Base-by-base conservation (phyloP, 2,329 filamentous ascomycete genomes). In the Lachnellula willkommii region DNA sequence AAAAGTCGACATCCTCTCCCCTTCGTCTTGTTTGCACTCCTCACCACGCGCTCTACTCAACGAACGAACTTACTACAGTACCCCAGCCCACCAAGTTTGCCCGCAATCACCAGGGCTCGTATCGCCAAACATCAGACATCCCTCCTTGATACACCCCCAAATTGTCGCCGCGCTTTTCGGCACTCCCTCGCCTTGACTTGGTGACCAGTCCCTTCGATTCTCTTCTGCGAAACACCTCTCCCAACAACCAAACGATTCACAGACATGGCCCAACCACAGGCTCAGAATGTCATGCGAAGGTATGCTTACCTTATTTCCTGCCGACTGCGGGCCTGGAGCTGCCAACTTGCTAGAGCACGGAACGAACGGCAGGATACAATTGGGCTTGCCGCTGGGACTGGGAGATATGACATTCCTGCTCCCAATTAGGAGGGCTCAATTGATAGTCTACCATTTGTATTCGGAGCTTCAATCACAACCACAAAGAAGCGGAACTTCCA, bases 281-380 rank as follows among this genome's bases (percentile, higher is more conserved):
- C 63, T 43, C 71, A 71, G 56, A 75, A 75, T 71, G 74, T 75
- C 57, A 75, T 76, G 68, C 72, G 74, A 68, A 75, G 74, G 74
- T 70, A 64, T 54, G 68, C 66, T 47, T 45, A 20, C 45, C n/a
- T 32, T 14, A 36, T 43, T 40, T 42, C 15, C n/a, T 52, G 7
- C 37, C 17, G 24, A 12, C 20, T 17, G 17, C 26, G 39, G 20
- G 24, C 15, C 39, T 40, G 15, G 48, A 24, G 6, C 32, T 50
- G 32, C 37, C 17, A 50, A 28, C 11, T 39, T 17, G 5, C 45
- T 15, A 9, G 12, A 6, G 14, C 5, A 17, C 14, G 14, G 2
- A 28, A 17, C 11, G n/a, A 28, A 15, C 14, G 45, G 6, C 45
- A 15, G n/a, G 42, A 22, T 45, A 45, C 12, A 45, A 14, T 20